Percentiles rank a stretch among this genome's conserved stretches.
Conservation (phyloP, 257 asterid genomes). For the Solanum rostratum region DNA sequence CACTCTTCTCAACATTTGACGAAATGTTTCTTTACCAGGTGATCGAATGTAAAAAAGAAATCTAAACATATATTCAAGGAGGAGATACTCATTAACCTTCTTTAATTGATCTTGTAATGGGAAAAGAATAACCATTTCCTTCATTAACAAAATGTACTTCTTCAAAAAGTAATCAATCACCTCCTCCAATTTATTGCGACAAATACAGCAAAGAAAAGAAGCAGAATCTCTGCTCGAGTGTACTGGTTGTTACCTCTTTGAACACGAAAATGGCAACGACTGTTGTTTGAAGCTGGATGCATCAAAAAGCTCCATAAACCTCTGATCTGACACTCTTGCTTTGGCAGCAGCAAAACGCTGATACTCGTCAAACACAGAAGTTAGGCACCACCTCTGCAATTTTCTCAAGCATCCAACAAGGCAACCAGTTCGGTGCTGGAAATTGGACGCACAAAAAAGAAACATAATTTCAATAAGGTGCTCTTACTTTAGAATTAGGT, state of each 20-base stretch:
- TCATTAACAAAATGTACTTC: neutral
- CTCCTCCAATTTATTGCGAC: neutral
- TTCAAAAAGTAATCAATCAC: neutral
- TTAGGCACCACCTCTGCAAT: slow-evolving; percentile 67
- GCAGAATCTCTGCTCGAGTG: neutral
- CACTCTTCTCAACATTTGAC: neutral
- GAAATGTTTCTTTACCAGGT: neutral
- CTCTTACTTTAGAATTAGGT: neutral
- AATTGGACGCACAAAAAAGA: neutral
- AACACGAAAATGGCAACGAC: slow-evolving; percentile 30
- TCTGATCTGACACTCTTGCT: slow-evolving; percentile 73
- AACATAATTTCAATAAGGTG: neutral
- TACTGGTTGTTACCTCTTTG: slow-evolving; percentile 28
- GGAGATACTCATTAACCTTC: neutral
- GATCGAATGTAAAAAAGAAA: neutral
- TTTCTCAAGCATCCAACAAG: slow-evolving; percentile 85
- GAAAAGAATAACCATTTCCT: neutral
- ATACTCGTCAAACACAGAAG: slow-evolving; percentile 82
- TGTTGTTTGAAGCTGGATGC: slow-evolving; percentile 38
- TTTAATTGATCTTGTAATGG: neutral
- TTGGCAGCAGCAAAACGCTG: slow-evolving; percentile 86
- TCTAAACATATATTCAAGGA: neutral
- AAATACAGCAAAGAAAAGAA: neutral
- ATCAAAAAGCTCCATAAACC: slow-evolving; percentile 80
- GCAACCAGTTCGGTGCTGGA: slow-evolving; percentile 90